Base-by-base conservation (phyloP, 2,329 filamentous ascomycete genomes). In the Cytospora chrysosperma region DNA sequence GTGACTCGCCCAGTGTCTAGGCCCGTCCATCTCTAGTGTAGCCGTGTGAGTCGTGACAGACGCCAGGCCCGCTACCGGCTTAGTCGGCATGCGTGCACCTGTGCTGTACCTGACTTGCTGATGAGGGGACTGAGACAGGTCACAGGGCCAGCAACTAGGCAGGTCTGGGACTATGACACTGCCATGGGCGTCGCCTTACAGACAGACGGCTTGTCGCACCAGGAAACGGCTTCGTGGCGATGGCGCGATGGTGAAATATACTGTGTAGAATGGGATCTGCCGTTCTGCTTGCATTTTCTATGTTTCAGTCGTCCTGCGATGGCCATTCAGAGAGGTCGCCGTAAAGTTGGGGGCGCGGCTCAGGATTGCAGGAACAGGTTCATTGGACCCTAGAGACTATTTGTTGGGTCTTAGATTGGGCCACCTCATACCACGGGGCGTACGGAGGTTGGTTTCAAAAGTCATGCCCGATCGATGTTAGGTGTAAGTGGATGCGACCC, bases 351-450 rank as follows among this genome's bases (percentile, higher is more conserved):
- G 49, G 28, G 26, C 37, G 62, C 43, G 56, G 61, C 56, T 13
- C 15, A 51, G 57, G 27, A 55, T 37, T 40, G 58, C 57, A 56
- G 52, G 51, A 56, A 21, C 40, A 32, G 51, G 19, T 60, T 32
- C 43, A 55, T 55, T 56, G 50, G 40, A 21, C 40, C 57, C 59
- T 64, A 32, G 43, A 56, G 49, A 15, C 57, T 51, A 37, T 52
- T 52, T 55, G 34, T 52, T 47, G 53, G 61, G 62, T 56, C 57
- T 54, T 51, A 55, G 24, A 61, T 51, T 61, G 52, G 62, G 58
- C 52, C 52, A 49, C 59, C 30, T 47, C 51, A 53, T 43, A 28
- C 59, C 40, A 32, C 40, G 51, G 59, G 28, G 57, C 51, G 30
- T 60, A 43, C 56, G 24, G 40, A 61, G n/a, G n/a, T n/a, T n/a